Evolutionary conservation across 345 rosid genomes (phyloP), one percentile per base, ranked within the genome.

Genomic region (Populus alba): DNA sequence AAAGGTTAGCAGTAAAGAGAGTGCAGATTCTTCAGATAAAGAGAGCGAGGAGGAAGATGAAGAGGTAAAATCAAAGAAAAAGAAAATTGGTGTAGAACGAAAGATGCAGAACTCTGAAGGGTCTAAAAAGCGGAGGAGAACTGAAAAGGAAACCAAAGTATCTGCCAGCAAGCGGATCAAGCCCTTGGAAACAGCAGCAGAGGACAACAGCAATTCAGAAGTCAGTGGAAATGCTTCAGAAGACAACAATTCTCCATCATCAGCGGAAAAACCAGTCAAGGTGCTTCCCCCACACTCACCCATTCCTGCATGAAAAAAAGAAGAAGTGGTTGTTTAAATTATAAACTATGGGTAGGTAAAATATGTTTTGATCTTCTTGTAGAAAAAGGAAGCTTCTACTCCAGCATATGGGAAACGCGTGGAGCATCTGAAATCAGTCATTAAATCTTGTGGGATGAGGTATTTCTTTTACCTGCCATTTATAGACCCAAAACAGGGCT

Each of bases 371-470:
- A 65, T 77, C 23, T 45, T 82, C 39, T 78, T 83, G 88, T 92
- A 90, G 94, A 86, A 84, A 83, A 94, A 90, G 90, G 95, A 90
- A 84, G 81, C 83, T 82, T 70, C 86, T 61, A 82, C 90, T 55
- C 84, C 94, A 18, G 81, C 79, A 68, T 91, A 96, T 70, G 99
- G 98, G 65, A 92, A 91, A 84, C 86, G 67, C 1, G 98, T 94
- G 76, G 97, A 91, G 81, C 95, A 88, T 85, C 91, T 96, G 6
- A 96, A 88, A 88, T 88, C 94, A 77, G 84, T 92, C 69, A 90
- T 94, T 75, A 95, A 92, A 85, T 89, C 93, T 69, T 95, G 97
- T 66, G 97, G 91, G 66, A 89, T 92, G 91, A 88, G 98, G 98
- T 95, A 74, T 77, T 47, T 25, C 81, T 76, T 80, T 62, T 75